Conservation (phyloP, 2,329 filamentous ascomycete species). For the Aspergillus oerlinghausenensis region DNA sequence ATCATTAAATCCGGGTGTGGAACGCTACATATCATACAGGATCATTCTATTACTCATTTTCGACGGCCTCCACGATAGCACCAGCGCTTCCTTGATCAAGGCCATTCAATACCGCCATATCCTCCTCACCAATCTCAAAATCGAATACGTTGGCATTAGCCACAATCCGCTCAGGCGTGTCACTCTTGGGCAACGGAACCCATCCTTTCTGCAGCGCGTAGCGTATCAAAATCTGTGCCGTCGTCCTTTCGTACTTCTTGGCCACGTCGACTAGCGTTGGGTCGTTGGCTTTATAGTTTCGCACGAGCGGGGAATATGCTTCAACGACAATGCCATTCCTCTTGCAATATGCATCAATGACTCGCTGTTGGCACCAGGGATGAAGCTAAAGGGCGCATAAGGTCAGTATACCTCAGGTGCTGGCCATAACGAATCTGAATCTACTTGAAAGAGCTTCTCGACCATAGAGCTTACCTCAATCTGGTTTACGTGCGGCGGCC, state of each 20-base stretch:
- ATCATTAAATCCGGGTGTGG: constrained; percentile 1
- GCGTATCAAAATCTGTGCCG: constrained; percentile 72
- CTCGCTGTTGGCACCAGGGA: constrained; percentile 65
- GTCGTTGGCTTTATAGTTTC: constrained; percentile 68
- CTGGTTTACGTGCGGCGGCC: constrained; percentile 70
- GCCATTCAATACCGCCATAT: constrained; percentile 53
- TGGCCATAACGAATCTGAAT: not conserved
- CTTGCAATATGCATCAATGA: constrained; percentile 53
- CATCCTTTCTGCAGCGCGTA: constrained; percentile 79
- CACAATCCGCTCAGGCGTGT: constrained; percentile 61
- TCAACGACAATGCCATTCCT: constrained; percentile 49
- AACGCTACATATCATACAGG: constrained; percentile 5
- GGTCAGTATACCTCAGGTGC: constrained; percentile 12
- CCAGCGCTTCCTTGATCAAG: constrained; percentile 48
- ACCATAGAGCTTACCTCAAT: constrained; percentile 55
- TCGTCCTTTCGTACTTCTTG: constrained; percentile 67
- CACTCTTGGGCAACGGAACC: constrained; percentile 70
- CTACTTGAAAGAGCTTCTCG: not conserved
- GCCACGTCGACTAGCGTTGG: constrained; percentile 60
- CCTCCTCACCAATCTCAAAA: constrained; percentile 54
- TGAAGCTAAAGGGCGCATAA: constrained; percentile 51
- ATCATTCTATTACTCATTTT: constrained; percentile 33
- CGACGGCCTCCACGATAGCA: constrained; percentile 45
- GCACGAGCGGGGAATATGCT: constrained; percentile 53
- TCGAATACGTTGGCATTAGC: constrained; percentile 62